Conservation (phyloP, 2,329 filamentous ascomycete species). For the Alternaria ventricosa region DNA sequence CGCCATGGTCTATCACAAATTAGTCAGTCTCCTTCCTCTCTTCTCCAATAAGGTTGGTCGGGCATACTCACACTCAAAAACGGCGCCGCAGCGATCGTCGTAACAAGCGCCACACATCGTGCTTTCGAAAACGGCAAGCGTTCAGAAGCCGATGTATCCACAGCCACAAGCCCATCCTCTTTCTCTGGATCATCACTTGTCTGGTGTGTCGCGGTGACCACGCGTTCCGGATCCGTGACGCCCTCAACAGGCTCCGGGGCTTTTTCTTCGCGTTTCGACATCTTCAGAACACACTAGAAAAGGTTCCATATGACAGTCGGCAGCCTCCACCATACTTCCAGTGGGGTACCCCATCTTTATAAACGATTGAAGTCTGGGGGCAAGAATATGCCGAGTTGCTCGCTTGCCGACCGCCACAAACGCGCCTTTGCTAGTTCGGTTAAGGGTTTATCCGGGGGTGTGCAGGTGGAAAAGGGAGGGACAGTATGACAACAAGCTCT, state of each 20-base stretch:
- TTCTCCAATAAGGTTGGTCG: too few relatives aligned
- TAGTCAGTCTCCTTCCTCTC: background rate
- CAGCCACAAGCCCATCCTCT: constrained; percentile 8
- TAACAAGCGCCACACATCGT: constrained; percentile 36
- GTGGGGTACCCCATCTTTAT: background rate
- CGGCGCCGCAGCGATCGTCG: constrained; percentile 36
- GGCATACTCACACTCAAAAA: constrained; percentile 39
- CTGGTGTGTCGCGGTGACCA: background rate
- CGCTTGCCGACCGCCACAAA: background rate
- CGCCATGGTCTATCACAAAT: constrained; percentile 57
- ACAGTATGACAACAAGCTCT: background rate
- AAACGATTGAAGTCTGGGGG: background rate
- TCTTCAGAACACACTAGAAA: background rate
- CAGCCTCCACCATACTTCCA: background rate
- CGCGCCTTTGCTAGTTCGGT: background rate
- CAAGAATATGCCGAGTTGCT: background rate
- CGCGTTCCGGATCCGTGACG: constrained; percentile 9
- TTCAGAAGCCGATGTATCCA: constrained; percentile 9
- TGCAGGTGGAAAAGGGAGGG: background rate
- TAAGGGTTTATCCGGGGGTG: background rate
- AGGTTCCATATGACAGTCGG: accelerated
- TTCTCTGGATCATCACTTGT: background rate
- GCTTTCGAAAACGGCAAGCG: constrained; percentile 40
- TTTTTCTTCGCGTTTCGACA: background rate
- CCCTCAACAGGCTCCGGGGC: background rate